phyloP scores from a whole-genome alignment of 129 eudicot genomes.

The Pulicaria dysenterica region DNA sequence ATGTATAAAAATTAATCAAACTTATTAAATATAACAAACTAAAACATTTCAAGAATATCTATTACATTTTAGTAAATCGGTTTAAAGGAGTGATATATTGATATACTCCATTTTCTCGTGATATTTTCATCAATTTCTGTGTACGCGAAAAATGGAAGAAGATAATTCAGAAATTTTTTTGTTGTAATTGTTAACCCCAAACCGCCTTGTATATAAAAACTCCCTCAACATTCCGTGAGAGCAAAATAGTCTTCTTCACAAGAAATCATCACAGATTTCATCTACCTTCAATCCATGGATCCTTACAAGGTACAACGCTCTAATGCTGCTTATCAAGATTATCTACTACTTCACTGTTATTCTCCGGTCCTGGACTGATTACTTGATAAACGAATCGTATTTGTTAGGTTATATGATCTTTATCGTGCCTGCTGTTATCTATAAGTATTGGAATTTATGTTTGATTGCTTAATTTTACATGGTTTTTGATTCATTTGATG shows the following conservation, averaged over 20 bases:
- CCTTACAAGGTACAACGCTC: slow-evolving; percentile 41
- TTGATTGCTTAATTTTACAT: slow-evolving; percentile 1
- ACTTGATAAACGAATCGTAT: neutral
- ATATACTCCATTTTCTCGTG: slow-evolving; percentile 18
- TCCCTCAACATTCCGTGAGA: slow-evolving; percentile 1
- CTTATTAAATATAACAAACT: no score
- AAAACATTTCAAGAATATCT: no score
- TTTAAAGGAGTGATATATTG: neutral
- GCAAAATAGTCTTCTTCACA: slow-evolving; percentile 24
- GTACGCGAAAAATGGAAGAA: slow-evolving; percentile 26
- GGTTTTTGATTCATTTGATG: slow-evolving; percentile 9
- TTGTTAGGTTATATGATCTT: slow-evolving; percentile 27
- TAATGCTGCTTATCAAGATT: neutral
- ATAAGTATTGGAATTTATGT: slow-evolving; percentile 11
- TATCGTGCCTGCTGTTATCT: neutral
- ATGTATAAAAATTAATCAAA: no score
- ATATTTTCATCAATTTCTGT: slow-evolving; percentile 8
- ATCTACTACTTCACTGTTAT: slow-evolving; percentile 9
- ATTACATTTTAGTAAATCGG: no score
- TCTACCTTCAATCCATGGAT: slow-evolving; percentile 34
- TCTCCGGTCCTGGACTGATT: neutral
- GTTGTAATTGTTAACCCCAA: slow-evolving; percentile 18
- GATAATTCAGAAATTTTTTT: slow-evolving; percentile 25
- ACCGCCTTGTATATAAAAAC: slow-evolving; percentile 28
- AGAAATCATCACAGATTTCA: slow-evolving; percentile 19